These are phyloP conservation scores for Hordeum marinum DNA, from an alignment of 176 grass and related monocot genomes.

Conservation along the genomic window DNA sequence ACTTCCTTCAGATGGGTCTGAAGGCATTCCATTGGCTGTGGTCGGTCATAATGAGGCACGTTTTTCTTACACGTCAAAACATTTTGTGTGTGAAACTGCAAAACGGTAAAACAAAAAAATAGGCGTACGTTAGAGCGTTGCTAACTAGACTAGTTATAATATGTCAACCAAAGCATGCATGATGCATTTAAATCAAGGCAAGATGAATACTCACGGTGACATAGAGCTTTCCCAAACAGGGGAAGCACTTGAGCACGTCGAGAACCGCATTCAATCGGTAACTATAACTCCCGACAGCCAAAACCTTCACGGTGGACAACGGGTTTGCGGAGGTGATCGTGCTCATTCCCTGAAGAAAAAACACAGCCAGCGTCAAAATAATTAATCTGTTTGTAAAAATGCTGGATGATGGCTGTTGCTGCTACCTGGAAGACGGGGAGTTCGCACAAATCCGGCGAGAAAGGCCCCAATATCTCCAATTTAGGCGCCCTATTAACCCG, in stretches of 20 bases:
- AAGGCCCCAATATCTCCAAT: background rate
- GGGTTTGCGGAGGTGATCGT: background rate
- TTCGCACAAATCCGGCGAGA: background rate
- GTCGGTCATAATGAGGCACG: background rate
- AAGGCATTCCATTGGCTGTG: background rate
- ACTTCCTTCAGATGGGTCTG: background rate
- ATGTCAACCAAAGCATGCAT: background rate
- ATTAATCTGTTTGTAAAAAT: background rate
- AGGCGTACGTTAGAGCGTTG: background rate
- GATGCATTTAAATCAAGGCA: background rate
- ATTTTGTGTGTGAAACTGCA: background rate
- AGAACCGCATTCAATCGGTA: background rate
- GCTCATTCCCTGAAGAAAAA: background rate
- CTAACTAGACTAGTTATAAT: background rate
- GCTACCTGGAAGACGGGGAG: background rate
- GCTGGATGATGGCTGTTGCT: background rate
- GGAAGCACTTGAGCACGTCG: background rate
- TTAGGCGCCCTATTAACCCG: background rate
- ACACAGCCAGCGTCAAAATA: background rate
- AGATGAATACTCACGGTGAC: background rate
- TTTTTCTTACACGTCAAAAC: background rate
- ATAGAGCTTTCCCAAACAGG: background rate
- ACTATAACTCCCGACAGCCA: background rate
- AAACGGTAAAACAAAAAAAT: background rate
- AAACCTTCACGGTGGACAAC: background rate